These are phyloP conservation scores for Reticulascus tulasneorum DNA, from an alignment of 2,329 filamentous ascomycete species.

Conservation along the genomic window DNA sequence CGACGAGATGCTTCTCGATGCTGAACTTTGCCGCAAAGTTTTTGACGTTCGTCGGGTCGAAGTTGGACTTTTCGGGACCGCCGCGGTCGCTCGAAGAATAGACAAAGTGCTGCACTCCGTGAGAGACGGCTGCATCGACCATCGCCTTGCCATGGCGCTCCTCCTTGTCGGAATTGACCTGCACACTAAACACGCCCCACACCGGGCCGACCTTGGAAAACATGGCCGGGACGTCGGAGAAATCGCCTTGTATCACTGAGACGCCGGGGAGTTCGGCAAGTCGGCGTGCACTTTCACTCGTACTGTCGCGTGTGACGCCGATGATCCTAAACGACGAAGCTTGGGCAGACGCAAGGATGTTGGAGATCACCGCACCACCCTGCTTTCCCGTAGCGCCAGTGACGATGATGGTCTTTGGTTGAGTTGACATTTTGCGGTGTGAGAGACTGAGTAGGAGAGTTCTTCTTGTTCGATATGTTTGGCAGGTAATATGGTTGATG, in stretches of 20 bases:
- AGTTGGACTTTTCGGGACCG: slow-evolving; percentile 38
- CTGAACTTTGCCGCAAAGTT: slow-evolving; percentile 60
- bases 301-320: slow-evolving; percentile 54
- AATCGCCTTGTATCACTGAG: slow-evolving; percentile 51
- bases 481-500: too few species aligned
- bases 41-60: slow-evolving; percentile 50
- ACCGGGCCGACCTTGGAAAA: slow-evolving; percentile 38
- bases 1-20: slow-evolving; percentile 58
- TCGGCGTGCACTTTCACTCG: slow-evolving; percentile 45
- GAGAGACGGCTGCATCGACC: slow-evolving; percentile 52
- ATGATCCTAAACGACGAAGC: slow-evolving; percentile 41
- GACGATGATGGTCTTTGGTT: slow-evolving; percentile 35
- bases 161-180: slow-evolving; percentile 32
- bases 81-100: slow-evolving; percentile 60
- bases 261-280: slow-evolving; percentile 38
- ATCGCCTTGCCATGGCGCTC: slow-evolving; percentile 51
- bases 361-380: slow-evolving; percentile 38
- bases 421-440: too few species aligned
- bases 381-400: slow-evolving; percentile 46
- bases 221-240: slow-evolving; percentile 43
- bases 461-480: too few species aligned
- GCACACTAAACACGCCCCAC: slow-evolving; percentile 60
- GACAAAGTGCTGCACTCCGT: slow-evolving; percentile 56
- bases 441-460: too few species aligned
- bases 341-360: slow-evolving; percentile 27